Conservation (phyloP, 1,139 yeast species). For the Kodamaea anthophila region DNA sequence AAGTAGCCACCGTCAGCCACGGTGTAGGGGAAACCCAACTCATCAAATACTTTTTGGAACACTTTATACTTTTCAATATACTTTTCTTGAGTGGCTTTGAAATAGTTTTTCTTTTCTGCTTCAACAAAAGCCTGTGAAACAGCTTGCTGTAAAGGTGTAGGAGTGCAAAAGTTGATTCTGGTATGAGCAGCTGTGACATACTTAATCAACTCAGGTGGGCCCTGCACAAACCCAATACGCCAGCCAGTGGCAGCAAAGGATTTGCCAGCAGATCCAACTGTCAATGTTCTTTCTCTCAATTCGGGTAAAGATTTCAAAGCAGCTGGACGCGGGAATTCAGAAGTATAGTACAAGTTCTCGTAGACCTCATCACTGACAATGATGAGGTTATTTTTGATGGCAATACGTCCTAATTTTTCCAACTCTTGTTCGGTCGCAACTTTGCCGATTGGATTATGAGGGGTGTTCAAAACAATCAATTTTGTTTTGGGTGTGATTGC, state of each 20-base stretch:
- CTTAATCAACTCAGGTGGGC: conserved; percentile 72
- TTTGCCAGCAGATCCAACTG: conserved; percentile 97
- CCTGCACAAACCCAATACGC: conserved; percentile 95
- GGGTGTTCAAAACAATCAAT: conserved; percentile 82
- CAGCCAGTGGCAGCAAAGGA: conserved; percentile 98
- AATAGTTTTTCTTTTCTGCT: conserved; percentile 62
- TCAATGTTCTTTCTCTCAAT: conserved; percentile 68
- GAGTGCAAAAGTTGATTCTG: conserved; percentile 82
- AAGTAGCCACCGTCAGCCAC: conserved; percentile 91
- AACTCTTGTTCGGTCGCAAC: conserved; percentile 74
- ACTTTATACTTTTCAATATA: conserved; percentile 67
- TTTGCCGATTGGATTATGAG: conserved; percentile 95
- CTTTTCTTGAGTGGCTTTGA: conserved; percentile 57
- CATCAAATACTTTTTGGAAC: conserved; percentile 74
- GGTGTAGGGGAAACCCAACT: conserved; percentile 82
- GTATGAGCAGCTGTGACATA: conserved; percentile 89
- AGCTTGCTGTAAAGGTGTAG: conserved; percentile 94
- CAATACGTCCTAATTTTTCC: conserved; percentile 65
- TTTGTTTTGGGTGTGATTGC: conserved; percentile 74
- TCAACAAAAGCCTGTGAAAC: conserved; percentile 66
- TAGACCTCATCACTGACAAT: conserved; percentile 91
- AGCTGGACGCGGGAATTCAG: conserved; percentile 75
- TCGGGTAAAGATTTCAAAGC: conserved; percentile 64
- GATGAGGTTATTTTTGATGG: conserved; percentile 75
- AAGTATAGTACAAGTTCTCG: conserved; percentile 73